A percentile compares a stretch with the other conserved stretches of the same genome.
Conservation (phyloP, 2,329 filamentous ascomycete genomes). For the Aspergillus unguis region DNA sequence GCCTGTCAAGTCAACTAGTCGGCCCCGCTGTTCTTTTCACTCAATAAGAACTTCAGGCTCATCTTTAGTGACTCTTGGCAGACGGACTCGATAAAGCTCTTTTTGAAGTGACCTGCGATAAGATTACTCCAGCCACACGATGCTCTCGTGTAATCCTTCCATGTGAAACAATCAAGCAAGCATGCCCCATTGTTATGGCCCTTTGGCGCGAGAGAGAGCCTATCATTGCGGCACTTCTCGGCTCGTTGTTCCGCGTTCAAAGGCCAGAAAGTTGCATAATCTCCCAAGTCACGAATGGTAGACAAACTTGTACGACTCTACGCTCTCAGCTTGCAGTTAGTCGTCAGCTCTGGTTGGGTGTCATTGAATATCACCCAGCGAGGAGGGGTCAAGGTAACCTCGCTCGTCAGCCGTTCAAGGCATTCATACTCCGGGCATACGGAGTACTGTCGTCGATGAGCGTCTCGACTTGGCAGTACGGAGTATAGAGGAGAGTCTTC, state of each 20-base stretch:
- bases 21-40: constrained; percentile 15
- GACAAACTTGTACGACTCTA: background rate
- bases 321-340: background rate
- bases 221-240: constrained; percentile 6
- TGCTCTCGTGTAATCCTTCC: constrained; percentile 16
- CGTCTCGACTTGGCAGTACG: background rate
- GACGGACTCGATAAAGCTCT: constrained; percentile 14
- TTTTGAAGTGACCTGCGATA: constrained; percentile 5
- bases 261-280: background rate
- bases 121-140: constrained; percentile 13
- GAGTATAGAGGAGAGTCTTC: background rate
- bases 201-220: background rate
- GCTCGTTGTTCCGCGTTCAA: background rate
- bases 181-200: background rate
- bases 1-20: constrained; percentile 14
- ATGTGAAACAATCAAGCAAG: constrained; percentile 16
- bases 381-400: constrained; percentile 9
- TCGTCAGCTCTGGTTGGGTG: background rate
- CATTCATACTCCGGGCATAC: background rate
- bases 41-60: constrained; percentile 15
- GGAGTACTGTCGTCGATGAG: background rate
- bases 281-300: constrained; percentile 1
- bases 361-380: background rate
- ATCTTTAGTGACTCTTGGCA: constrained; percentile 19
- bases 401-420: background rate